A percentile compares a stretch with the other conserved stretches of the same genome.
Evolutionary conservation across 768 basidiomycete species (phyloP).

Genomic region (Filobasidium wieringae): DNA sequence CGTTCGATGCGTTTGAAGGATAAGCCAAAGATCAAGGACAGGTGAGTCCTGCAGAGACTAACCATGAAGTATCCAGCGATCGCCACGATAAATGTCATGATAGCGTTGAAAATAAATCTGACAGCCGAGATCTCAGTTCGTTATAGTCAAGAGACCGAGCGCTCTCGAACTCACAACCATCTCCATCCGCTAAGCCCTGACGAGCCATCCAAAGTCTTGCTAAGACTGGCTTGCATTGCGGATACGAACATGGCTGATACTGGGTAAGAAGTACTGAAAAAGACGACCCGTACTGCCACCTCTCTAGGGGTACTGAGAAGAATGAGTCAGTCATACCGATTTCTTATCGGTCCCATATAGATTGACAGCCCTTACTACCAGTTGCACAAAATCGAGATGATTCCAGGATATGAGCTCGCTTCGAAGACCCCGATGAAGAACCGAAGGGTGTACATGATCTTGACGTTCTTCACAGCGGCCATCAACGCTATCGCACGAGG

Average conservation of each 20-base stretch:
- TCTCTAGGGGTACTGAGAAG: slow-evolving; percentile 15
- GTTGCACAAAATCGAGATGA: slow-evolving; percentile 19
- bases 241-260: slow-evolving; percentile 18
- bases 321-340: not conserved
- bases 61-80: slow-evolving; percentile 12
- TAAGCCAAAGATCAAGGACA: slow-evolving; percentile 1
- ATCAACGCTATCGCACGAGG: slow-evolving; percentile 2
- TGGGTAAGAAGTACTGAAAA: slow-evolving; percentile 21
- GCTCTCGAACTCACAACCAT: slow-evolving; percentile 17
- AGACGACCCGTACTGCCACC: slow-evolving; percentile 17
- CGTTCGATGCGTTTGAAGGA: not conserved
- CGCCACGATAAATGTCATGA: slow-evolving; percentile 23
- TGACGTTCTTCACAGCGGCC: slow-evolving; percentile 8
- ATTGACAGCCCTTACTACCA: slow-evolving; percentile 8
- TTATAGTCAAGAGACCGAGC: not conserved
- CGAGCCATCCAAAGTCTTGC: slow-evolving; percentile 14
- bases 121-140: not conserved
- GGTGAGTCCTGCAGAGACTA: not conserved
- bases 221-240: slow-evolving; percentile 22
- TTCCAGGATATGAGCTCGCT: slow-evolving; percentile 26
- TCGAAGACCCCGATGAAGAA: slow-evolving; percentile 28
- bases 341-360: not conserved
- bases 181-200: slow-evolving; percentile 18
- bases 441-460: slow-evolving; percentile 20
- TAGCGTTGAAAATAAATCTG: slow-evolving; percentile 12